These are phyloP conservation scores for Quercus lobata DNA, from an alignment of 331 rosid species.

Conservation along the genomic window DNA sequence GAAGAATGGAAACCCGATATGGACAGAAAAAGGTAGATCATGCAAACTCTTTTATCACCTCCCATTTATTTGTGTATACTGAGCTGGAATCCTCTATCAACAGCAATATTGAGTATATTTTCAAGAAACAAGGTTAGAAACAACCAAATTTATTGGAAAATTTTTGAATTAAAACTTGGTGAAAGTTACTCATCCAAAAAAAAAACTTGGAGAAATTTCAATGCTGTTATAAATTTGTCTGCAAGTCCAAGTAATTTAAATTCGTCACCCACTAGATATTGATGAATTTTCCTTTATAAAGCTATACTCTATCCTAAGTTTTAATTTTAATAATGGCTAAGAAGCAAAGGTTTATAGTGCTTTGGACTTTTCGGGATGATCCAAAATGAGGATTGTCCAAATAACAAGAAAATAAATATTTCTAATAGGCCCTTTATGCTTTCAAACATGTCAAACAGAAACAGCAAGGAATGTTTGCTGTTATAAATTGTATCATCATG, in stretches of 20 bases:
- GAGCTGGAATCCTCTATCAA: neutral
- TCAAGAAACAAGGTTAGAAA: neutral
- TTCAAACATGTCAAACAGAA: neutral
- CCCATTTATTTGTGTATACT: neutral
- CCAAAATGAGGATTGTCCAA: neutral
- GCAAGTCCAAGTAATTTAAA: neutral
- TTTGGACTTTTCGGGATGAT: neutral
- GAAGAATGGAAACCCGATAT: conserved; percentile 80
- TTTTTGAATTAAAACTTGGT: neutral
- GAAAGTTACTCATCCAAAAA: neutral
- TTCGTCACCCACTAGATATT: neutral
- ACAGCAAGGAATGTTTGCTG: neutral
- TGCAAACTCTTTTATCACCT: neutral
- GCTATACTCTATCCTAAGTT: neutral
- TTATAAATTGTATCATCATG: neutral
- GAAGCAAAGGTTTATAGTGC: neutral
- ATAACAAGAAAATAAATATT: neutral
- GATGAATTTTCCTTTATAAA: neutral
- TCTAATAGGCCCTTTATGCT: neutral
- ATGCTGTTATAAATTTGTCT: neutral
- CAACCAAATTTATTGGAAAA: neutral
- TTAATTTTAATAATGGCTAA: too few species aligned
- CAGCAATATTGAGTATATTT: neutral
- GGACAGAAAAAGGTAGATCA: conserved; percentile 87
- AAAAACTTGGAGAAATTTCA: neutral